Base-by-base conservation (phyloP, 148 eudicot genomes). In the Polygonum maritimum region DNA sequence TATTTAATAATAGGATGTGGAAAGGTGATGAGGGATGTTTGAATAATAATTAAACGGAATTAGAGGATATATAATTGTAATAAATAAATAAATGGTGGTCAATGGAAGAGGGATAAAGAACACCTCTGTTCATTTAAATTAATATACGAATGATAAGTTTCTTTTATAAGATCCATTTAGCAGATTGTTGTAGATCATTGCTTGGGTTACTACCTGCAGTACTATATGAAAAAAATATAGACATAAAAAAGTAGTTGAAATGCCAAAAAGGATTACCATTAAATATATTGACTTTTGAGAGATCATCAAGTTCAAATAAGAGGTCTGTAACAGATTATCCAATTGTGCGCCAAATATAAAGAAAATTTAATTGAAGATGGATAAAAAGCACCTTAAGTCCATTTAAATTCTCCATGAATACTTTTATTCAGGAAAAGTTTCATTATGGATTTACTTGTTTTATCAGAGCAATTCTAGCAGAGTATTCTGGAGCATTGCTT, bases 401-500 rank as follows among this genome's bases (percentile, higher is more conserved):
- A 48, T 49, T 13, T 41, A 45, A 60, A 38, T 48, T 63, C 44
- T 44, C 49, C 14, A 48, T 48, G 15, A 12, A 2, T 48, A 10
- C 2, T 11, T 48, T 48, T 48, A 10, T 48, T 48, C 49, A 48
- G 49, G 15, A 12, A 11, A 45, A 45, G 7, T 1, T 1, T 31
- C 74, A 22, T 51, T 54, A 48, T 48, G 76, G 48, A 82, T 71
- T 67, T 35, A 74, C 18, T 80, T n/a, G 10, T 60, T 51, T 57
- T 75, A 54, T 72, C 86, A 94, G 98, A 86, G 96, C 93, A 71
- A 85, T 95, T 79, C 83, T 95, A 85, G 96, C 89, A 48, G 98
- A 95, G 74, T 95, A 95, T 79, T 90, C 98, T 51, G 98, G 98
- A 79, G 98, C 98, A 78, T 88, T 94, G 69, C 98, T 94, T 75